A percentile compares a stretch with the other conserved stretches of the same genome.
Conservation (phyloP, 2,329 filamentous ascomycete genomes). For the Penicillium janthinellum region DNA sequence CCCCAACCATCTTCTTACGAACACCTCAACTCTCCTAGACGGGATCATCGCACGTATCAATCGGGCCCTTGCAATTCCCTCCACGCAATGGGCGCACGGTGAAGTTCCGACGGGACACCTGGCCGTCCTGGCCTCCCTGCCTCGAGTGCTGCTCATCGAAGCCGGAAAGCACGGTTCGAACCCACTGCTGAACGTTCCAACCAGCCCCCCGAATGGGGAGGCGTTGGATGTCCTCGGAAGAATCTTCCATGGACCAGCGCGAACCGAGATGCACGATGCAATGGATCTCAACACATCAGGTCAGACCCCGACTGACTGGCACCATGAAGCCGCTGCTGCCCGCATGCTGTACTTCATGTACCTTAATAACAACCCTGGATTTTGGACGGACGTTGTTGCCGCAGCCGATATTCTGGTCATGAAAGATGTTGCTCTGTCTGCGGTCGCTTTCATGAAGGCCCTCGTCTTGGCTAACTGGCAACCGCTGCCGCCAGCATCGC, state of each 20-base stretch:
- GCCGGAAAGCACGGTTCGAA: conserved; percentile 41
- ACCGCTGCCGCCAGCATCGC: conserved; percentile 36
- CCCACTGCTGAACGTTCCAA: conserved; percentile 54
- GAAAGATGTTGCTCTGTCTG: conserved; percentile 58
- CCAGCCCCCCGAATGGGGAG: conserved; percentile 55
- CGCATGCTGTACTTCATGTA: conserved; percentile 59
- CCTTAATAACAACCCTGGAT: conserved; percentile 50
- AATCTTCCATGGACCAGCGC: conserved; percentile 57
- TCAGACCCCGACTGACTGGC: conserved; percentile 42
- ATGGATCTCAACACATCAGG: conserved; percentile 37
- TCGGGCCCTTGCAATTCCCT: conserved; percentile 48
- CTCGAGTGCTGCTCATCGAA: conserved; percentile 55
- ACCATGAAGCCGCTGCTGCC: conserved; percentile 55
- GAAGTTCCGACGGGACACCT: conserved; percentile 59
- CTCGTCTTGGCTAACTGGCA: conserved; percentile 60
- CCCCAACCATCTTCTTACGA: conserved; percentile 56
- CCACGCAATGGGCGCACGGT: conserved; percentile 54
- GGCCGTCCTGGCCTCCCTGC: conserved; percentile 59
- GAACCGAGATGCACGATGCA: conserved; percentile 26
- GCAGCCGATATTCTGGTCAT: conserved; percentile 61
- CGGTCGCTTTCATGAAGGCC: conserved; percentile 55
- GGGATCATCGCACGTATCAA: conserved; percentile 52
- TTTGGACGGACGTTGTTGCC: conserved; percentile 56
- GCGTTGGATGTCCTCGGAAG: conserved; percentile 57
- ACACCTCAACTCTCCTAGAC: conserved; percentile 42